Conservation (phyloP, 192 early-diverging fungal genomes). For the Coemansia sp. region DNA sequence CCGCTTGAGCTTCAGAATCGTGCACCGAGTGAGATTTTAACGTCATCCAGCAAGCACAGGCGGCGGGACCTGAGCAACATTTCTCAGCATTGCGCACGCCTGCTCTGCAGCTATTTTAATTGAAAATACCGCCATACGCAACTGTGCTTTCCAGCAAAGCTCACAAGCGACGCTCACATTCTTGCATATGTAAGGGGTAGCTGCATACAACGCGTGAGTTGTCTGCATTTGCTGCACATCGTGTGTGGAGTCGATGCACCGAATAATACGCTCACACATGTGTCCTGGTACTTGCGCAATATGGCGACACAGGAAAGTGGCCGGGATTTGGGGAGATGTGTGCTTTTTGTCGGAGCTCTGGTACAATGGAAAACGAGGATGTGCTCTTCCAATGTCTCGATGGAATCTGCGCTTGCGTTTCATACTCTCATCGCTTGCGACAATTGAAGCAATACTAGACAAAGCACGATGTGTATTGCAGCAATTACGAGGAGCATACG, state of each 20-base stretch:
- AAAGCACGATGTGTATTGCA: neutral
- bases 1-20: no score
- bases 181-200: slow-evolving; percentile 6
- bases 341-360: neutral
- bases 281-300: neutral
- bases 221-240: neutral
- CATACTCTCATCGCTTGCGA: neutral
- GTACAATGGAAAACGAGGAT: neutral
- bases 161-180: neutral
- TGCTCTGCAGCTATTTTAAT: neutral
- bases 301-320: neutral
- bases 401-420: neutral
- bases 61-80: neutral
- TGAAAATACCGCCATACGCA: neutral
- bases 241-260: slow-evolving; percentile 5
- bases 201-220: slow-evolving; percentile 4
- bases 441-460: slow-evolving; percentile 4
- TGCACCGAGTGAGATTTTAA: neutral
- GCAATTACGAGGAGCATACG: neutral
- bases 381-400: neutral
- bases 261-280: neutral
- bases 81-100: slow-evolving; percentile 3
- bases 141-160: no score
- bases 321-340: neutral
- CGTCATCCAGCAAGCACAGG: no score